Percentiles rank a stretch among this genome's conserved stretches.
Evolutionary conservation across 768 basidiomycete genomes (phyloP).

Genomic region (Lentinula raphanica): DNA sequence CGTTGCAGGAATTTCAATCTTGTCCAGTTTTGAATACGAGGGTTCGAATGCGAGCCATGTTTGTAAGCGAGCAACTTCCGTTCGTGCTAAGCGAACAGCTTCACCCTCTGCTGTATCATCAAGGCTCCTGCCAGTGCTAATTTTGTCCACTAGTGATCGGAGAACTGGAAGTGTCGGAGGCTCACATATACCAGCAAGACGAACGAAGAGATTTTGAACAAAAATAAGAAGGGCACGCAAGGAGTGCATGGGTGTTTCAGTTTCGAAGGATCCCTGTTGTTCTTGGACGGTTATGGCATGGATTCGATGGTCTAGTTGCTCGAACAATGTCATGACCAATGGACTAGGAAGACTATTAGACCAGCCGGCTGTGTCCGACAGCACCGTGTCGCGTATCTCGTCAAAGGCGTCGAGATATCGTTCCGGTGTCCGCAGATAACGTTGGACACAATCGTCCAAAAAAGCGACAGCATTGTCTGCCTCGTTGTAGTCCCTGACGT

Average conservation of each 20-base stretch:
- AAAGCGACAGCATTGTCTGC: conserved; percentile 55
- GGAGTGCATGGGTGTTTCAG: conserved; percentile 6
- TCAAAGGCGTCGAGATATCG: conserved; percentile 75
- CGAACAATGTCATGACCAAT: conserved; percentile 72
- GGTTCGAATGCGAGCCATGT: not conserved
- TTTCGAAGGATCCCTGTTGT: conserved; percentile 39
- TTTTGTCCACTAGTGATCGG: not conserved
- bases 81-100: not conserved
- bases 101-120: not conserved
- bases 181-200: conserved; percentile 33
- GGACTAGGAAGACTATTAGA: conserved; percentile 50
- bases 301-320: conserved; percentile 66
- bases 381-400: conserved; percentile 19
- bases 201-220: conserved; percentile 56
- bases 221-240: conserved; percentile 56
- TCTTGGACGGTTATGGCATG: not conserved
- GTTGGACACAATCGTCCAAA: conserved; percentile 81
- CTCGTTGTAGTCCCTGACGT: conserved; percentile 35
- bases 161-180: conserved; percentile 1
- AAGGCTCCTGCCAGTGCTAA: not conserved
- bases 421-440: conserved; percentile 79
- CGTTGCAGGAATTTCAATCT: not conserved
- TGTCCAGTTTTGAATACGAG: not conserved
- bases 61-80: not conserved
- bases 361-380: not conserved